Conservation (phyloP, 2,329 filamentous ascomycete species). For the Cladophialophora bantiana region DNA sequence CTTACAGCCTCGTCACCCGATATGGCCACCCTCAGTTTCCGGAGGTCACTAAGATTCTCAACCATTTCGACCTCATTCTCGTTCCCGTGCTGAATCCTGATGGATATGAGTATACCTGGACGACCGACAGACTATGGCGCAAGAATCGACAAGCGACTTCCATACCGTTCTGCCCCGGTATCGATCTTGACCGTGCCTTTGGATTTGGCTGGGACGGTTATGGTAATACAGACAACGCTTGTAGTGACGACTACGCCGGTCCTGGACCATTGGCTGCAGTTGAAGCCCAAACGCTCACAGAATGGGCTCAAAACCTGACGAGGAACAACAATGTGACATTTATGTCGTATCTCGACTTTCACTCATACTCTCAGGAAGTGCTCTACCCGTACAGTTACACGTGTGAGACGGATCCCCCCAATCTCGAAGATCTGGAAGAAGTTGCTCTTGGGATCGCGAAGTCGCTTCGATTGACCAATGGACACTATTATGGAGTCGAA, state of each 20-base stretch:
- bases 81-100: conserved; percentile 91
- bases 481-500: conserved; percentile 76
- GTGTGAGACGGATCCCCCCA: conserved; percentile 78
- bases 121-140: conserved; percentile 88
- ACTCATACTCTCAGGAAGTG: conserved; percentile 94
- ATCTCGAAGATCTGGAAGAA: conserved; percentile 90
- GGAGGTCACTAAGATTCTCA: conserved; percentile 76
- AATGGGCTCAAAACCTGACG: conserved; percentile 84
- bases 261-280: conserved; percentile 81
- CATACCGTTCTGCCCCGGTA: conserved; percentile 80
- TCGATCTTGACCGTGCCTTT: conserved; percentile 89
- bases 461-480: conserved; percentile 80
- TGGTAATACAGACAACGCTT: conserved; percentile 74
- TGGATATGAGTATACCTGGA: conserved; percentile 93
- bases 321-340: conserved; percentile 74
- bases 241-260: conserved; percentile 88
- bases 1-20: conserved; percentile 83
- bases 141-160: conserved; percentile 88
- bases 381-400: conserved; percentile 91
- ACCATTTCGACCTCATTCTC: conserved; percentile 86
- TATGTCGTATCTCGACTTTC: conserved; percentile 85
- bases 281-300: conserved; percentile 76
- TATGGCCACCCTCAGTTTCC: conserved; percentile 71
- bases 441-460: conserved; percentile 87
- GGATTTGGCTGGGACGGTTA: conserved; percentile 81